Base-by-base conservation (phyloP, 345 rosid species). In the Diplotaxis tenuifolia region DNA sequence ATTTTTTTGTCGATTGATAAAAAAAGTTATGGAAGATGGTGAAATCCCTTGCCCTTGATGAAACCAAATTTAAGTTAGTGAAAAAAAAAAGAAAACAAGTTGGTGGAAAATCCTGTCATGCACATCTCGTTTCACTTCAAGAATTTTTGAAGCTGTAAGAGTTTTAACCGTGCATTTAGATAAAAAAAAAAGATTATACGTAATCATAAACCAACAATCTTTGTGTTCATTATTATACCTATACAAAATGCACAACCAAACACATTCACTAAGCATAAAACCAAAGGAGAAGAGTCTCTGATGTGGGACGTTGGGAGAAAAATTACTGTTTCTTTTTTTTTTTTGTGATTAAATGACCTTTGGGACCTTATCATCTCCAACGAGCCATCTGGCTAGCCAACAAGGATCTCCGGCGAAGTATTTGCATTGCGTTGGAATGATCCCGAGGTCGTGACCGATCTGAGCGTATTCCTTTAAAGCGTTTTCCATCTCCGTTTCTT, bases 371-470 rank as follows among this genome's bases (percentile, higher is more conserved):
- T 87, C 90, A 71, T 86, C 93, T 52, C 96, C 91, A 18, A 85
- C 81, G 57, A 88, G 86, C 89, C 88, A 87, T 82, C 93, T 85
- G 0, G 89, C 73, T 67, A 88, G 77, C 84, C 68, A 74, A 75
- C 92, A 84, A 1, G 93, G 89, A 82, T 95, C 97, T 14, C 78
- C 80, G 7, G 90, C 86, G 22, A 87, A 82, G 54, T 79, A 31
- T 79, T 84, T 87, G 75, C 92, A 90, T 6, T 89, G 86, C 14
- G 62, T 73, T 6, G 84, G 88, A 32, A 88, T 77, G 40, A 95
- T 87, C 42, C 98, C 94, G 11, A 95, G 96, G 76, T 90, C 84
- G 3, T 83, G 67, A 68, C 97, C 92, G 7, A 95, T 84, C 65
- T 80, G 83, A 22, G 86, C 63, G 12, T 88, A 92, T 59, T 86